Base-by-base conservation (phyloP, 1,139 yeast species). In the Ashbya aceris region DNA sequence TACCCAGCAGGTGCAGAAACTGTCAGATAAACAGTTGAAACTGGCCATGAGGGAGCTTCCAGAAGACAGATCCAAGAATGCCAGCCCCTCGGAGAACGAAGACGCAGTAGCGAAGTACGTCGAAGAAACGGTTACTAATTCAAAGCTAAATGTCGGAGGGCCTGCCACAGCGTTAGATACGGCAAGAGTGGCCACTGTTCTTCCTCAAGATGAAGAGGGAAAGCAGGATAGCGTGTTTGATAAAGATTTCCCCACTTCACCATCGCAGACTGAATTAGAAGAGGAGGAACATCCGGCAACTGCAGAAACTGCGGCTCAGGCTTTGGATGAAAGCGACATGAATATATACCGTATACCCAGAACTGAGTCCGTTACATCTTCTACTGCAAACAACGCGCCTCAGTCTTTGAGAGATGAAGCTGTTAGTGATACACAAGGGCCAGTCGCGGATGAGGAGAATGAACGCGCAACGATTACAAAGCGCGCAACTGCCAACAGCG, bases 351-450 rank as follows among this genome's bases (percentile, higher is more conserved):
- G 59, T 34, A 56, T 49, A 32, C 66, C 59, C 65, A 76, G 79
- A 58, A 83, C 94, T 2, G 87, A 81, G 48, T 84, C 95, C 0
- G 76, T 83, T 40, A 83, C 96, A 0, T 86, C 96, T 0, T 84
- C 95, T 43, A 94, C 87, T 13, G 93, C 84, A 54, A 87, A 87
- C 63, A 87, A 89, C 59, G 87, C 96, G 2, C 89, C 96, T 0
- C 75, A 79, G 61, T 84, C 95, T 20, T 95, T 65, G 1, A 60
- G 64, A 44, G 69, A 63, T 43, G 57, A 64, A 28, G 58, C 58
- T 17, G 66, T 58, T 34, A 39, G 36, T 14, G 46, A 43, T 12
- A 30, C 41, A 27, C 35, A 40, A 27, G 43, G 37, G 14, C 33
- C 14, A 7, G 41, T 26, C 27, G 29, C 13, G n/a, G 30, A 40